These are phyloP conservation scores for Cercospora citrullina DNA, from an alignment of 2,329 filamentous ascomycete species.

Conservation along the genomic window DNA sequence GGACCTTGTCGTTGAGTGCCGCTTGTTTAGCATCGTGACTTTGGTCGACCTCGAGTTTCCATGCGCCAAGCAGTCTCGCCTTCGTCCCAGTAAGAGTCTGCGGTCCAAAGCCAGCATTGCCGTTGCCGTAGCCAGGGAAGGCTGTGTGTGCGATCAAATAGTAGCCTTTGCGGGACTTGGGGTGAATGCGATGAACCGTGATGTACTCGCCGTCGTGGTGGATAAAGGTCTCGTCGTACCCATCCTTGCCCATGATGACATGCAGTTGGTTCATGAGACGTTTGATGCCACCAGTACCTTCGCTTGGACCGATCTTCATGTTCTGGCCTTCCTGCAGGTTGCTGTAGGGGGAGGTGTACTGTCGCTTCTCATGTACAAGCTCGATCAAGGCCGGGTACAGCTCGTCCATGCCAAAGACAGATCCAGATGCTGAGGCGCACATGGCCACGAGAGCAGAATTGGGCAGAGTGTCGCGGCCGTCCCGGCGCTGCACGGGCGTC, in stretches of 20 bases:
- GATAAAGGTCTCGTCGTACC: constrained; percentile 92
- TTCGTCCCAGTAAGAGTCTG: constrained; percentile 81
- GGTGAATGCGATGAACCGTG: constrained; percentile 93
- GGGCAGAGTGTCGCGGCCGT: constrained; percentile 88
- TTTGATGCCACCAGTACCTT: constrained; percentile 87
- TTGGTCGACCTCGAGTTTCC: constrained; percentile 87
- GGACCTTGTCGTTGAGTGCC: constrained; percentile 66
- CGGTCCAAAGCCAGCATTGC: constrained; percentile 75
- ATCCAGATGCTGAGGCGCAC: constrained; percentile 92
- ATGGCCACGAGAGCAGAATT: constrained; percentile 93
- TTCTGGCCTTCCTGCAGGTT: constrained; percentile 43
- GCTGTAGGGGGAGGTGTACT: constrained; percentile 78
- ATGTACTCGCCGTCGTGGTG: constrained; percentile 96
- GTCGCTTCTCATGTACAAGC: constrained; percentile 81
- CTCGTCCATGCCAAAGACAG: constrained; percentile 97
- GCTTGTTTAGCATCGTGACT: constrained; percentile 66
- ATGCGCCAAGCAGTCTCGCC: constrained; percentile 82
- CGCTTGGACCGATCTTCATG: constrained; percentile 67
- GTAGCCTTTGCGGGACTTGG: constrained; percentile 86
- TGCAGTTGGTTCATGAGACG: constrained; percentile 94
- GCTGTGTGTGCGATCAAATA: constrained; percentile 96
- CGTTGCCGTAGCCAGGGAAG: constrained; percentile 84
- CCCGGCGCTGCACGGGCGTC: constrained; percentile 89
- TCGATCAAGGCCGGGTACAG: constrained; percentile 93
- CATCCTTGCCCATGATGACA: constrained; percentile 90